Evolutionary conservation across 345 rosid species (phyloP).

Genomic region (Populus tremula): DNA sequence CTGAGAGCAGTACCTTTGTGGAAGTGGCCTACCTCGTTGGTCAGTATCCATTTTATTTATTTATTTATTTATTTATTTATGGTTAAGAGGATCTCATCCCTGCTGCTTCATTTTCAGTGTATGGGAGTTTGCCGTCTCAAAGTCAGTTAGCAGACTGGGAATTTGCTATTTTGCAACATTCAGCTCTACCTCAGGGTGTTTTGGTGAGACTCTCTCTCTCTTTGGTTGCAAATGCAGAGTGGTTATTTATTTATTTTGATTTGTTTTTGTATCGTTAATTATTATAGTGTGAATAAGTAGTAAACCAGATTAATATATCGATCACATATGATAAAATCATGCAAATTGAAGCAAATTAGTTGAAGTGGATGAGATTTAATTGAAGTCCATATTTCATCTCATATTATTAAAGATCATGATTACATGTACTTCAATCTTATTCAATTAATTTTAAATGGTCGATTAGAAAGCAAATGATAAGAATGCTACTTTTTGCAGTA

Average conservation of each 20-base stretch:
- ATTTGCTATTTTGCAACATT: slow-evolving; percentile 87
- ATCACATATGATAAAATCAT: too few relatives aligned
- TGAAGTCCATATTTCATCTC: too few relatives aligned
- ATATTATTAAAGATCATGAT: too few relatives aligned
- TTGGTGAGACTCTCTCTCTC: slow-evolving; percentile 44
- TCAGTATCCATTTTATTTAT: slow-evolving; percentile 22
- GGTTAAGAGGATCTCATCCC: background rate
- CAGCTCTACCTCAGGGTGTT: slow-evolving; percentile 93
- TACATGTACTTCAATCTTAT: too few relatives aligned
- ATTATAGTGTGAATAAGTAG: too few relatives aligned
- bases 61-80: background rate
- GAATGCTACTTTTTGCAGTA: too few relatives aligned
- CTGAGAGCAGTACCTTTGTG: slow-evolving; percentile 63
- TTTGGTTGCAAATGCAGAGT: background rate
- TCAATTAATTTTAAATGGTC: too few relatives aligned
- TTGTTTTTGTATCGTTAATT: background rate
- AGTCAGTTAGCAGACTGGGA: slow-evolving; percentile 92
- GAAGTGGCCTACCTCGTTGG: slow-evolving; percentile 77
- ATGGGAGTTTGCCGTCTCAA: slow-evolving; percentile 78
- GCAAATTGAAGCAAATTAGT: too few relatives aligned
- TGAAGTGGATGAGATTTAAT: too few relatives aligned
- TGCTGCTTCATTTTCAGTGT: slow-evolving; percentile 48
- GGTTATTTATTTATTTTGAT: background rate
- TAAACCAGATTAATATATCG: too few relatives aligned
- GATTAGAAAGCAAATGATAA: too few relatives aligned